Evolutionary conservation across 148 eudicot species (phyloP).

Genomic region (Fallopia convolvulus): DNA sequence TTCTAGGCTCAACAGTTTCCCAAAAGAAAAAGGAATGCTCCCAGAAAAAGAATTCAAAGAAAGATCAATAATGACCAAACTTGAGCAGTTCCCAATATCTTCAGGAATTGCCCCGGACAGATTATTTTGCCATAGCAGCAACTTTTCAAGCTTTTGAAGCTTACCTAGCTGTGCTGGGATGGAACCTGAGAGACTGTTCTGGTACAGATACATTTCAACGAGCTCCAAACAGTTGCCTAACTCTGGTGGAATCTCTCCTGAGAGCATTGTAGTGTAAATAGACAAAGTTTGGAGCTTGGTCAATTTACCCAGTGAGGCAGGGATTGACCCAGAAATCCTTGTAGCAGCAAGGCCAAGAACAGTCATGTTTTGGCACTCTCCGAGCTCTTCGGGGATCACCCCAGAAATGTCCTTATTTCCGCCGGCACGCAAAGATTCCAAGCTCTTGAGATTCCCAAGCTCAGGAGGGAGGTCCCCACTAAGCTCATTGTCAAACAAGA

Average conservation of each 20-base stretch:
- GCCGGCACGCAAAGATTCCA: conserved; percentile 57
- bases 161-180: conserved; percentile 65
- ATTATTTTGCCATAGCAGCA: conserved; percentile 75
- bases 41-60: conserved; percentile 67
- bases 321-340: conserved; percentile 56
- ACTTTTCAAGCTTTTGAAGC: conserved; percentile 56
- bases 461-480: conserved; percentile 52
- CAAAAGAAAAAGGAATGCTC: conserved; percentile 53
- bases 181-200: conserved; percentile 72
- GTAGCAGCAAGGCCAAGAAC: conserved; percentile 79
- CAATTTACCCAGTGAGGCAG: conserved; percentile 51
- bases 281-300: conserved; percentile 54
- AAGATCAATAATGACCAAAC: conserved; percentile 47
- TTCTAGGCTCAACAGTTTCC: conserved; percentile 41
- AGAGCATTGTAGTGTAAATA: conserved; percentile 67
- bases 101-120: conserved; percentile 65
- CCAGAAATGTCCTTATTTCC: conserved; percentile 72
- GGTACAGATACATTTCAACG: conserved; percentile 53
- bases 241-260: conserved; percentile 73
- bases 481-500: conserved; percentile 54
- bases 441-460: conserved; percentile 35
- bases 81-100: conserved; percentile 61
- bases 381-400: conserved; percentile 49
- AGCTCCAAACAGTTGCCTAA: conserved; percentile 79
- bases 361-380: conserved; percentile 53